phyloP scores from a whole-genome alignment of 306 rosid genomes.

The Vigna hirtella region DNA sequence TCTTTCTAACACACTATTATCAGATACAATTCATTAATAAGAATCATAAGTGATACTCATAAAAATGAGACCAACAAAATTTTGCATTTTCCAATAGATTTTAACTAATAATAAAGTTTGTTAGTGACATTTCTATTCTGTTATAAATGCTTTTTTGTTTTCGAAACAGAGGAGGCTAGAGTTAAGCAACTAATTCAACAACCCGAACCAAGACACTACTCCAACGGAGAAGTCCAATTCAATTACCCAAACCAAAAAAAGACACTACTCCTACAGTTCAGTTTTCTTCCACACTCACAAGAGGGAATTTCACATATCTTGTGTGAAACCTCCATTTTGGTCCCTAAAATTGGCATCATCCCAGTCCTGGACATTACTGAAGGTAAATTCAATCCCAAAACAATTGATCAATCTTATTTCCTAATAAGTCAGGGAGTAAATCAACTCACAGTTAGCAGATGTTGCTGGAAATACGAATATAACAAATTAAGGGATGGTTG shows the following conservation, averaged over 20 bases:
- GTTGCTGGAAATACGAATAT: not conserved
- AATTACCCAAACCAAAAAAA: conserved; percentile 1
- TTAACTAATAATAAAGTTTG: not conserved
- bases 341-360: not conserved
- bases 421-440: not conserved
- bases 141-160: not conserved
- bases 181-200: not conserved
- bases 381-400: not conserved
- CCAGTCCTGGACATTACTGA: not conserved
- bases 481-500: not conserved
- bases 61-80: not conserved
- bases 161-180: not conserved
- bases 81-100: too few species aligned
- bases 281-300: not conserved
- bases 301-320: not conserved
- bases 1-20: too few species aligned
- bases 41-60: not conserved
- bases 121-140: not conserved
- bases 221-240: not conserved
- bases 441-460: too few species aligned
- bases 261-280: not conserved
- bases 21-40: not conserved
- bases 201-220: not conserved
- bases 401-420: not conserved
- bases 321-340: not conserved